Percentiles rank a stretch among this genome's conserved stretches.
Conservation (phyloP, 1,139 yeast genomes). For the Taphrina flavorubra region DNA sequence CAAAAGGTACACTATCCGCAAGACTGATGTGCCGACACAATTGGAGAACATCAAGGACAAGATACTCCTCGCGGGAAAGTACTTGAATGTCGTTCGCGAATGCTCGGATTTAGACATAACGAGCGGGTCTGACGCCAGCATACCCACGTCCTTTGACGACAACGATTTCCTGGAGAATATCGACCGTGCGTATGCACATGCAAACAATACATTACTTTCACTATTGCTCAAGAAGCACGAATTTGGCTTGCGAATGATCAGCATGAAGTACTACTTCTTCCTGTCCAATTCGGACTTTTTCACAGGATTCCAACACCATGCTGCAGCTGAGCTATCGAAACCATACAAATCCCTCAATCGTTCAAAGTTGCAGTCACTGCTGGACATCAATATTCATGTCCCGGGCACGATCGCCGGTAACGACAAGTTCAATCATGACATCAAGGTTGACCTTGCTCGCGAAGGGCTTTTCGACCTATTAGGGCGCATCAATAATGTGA, state of each 20-base stretch:
- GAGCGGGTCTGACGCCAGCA: constrained; percentile 48
- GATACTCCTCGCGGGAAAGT: constrained; percentile 82
- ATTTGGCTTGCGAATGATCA: constrained; percentile 53
- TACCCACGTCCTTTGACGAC: constrained; percentile 42
- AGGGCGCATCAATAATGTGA: constrained; percentile 67
- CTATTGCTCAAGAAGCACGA: constrained; percentile 68
- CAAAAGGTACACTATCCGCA: constrained; percentile 73
- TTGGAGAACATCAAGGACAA: constrained; percentile 63
- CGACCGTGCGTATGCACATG: constrained; percentile 67
- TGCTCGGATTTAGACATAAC: constrained; percentile 56
- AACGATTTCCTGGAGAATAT: constrained; percentile 55
- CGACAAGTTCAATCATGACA: constrained; percentile 54
- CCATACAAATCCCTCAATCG: constrained; percentile 54
- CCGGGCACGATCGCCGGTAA: constrained; percentile 54
- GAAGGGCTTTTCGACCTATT: constrained; percentile 63
- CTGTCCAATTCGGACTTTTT: constrained; percentile 63
- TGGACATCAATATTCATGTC: constrained; percentile 54
- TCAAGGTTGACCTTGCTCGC: constrained; percentile 49
- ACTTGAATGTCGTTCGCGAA: constrained; percentile 71
- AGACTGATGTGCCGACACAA: constrained; percentile 76
- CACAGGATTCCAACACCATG: constrained; percentile 55
- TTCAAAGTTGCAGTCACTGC: constrained; percentile 54
- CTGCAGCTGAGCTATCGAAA: constrained; percentile 55
- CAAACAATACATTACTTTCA: constrained; percentile 67
- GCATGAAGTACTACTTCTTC: constrained; percentile 61